Base-by-base conservation (phyloP, 2,329 filamentous ascomycete genomes). In the Colletotrichum coccodes region DNA sequence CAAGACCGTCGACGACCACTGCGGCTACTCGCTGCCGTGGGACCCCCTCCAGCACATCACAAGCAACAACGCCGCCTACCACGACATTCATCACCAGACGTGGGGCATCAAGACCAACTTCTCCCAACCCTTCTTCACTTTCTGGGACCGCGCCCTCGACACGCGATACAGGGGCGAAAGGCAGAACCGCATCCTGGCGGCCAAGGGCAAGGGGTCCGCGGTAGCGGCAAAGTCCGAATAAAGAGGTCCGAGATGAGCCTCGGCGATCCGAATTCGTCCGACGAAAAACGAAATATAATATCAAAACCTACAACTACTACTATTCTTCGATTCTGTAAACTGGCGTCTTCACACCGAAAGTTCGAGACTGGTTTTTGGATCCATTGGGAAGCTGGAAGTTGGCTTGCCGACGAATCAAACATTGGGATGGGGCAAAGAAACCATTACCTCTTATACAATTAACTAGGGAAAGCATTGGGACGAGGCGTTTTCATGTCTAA, bases 101-200 rank as follows among this genome's bases (percentile, higher is more conserved):
- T 98, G 95, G 95, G 96, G 96, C 65, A 97, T 99, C 86, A 99
- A 98, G 87, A 93, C 92, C 72, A 97, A 97, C 82, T 97, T 94
- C 79, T 92, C 91, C 6, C 94, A 97, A 80, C 94, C 94, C 3
- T 97, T 95, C 83, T 98, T 98, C 82, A 98, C 93, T 54, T 94
- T 98, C 82, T 98, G 96, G 94, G 96, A 99, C 79, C 86, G 88
- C 53, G 77, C 94, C 32, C 84, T 97, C 26, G 90, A 91, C 59
- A 99, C 96, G 28, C 92, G 90, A 80, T 98, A 94, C 91, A 89
- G 87, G 68, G 94, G 93, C 57, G 90, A 85, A 66, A 84, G 84
- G 18, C 53, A 60, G 26, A 66, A 72, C 53, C 64, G 68, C 16
- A 38, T 71, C 30, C 26, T 49, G 36, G 52, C 46, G 30, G 60